These are phyloP conservation scores for Solanum ahanhuiri DNA, from an alignment of 257 asterid genomes.

Conservation along the genomic window DNA sequence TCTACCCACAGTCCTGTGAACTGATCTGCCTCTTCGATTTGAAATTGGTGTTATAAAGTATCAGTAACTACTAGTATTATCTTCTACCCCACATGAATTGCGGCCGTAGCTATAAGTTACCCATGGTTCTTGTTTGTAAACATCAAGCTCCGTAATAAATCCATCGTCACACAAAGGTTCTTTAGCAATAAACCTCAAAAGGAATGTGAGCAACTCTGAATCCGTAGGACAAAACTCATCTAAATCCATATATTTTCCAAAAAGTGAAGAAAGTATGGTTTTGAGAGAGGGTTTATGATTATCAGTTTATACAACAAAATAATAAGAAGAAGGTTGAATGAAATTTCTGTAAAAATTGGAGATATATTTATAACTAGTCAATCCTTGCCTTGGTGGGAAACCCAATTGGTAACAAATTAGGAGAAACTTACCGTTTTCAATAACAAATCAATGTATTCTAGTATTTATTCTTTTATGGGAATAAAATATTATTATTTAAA, in stretches of 20 bases:
- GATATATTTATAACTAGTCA: not conserved
- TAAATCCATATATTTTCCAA: not conserved
- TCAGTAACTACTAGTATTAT: not conserved
- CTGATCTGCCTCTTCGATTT: not conserved
- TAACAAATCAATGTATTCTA: too few relatives aligned
- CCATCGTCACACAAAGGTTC: not conserved
- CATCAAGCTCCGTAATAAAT: not conserved
- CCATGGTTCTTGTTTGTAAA: not conserved
- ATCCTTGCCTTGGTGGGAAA: not conserved
- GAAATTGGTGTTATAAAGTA: not conserved
- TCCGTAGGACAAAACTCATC: not conserved
- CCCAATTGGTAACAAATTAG: not conserved
- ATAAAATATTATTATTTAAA: too few relatives aligned
- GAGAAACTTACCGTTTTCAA: not conserved
- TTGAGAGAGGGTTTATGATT: not conserved
- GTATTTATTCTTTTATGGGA: too few relatives aligned
- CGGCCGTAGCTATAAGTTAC: not conserved
- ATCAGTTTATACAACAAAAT: too few relatives aligned
- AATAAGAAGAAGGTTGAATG: not conserved
- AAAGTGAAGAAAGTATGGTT: too few relatives aligned
- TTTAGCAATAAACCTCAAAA: not conserved
- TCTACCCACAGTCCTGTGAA: not conserved
- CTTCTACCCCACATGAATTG: not conserved
- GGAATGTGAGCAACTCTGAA: not conserved
- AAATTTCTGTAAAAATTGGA: not conserved